These are phyloP conservation scores for Phytophthora pisi DNA, from an alignment of 352 stramenopile genomes.

Conservation along the genomic window DNA sequence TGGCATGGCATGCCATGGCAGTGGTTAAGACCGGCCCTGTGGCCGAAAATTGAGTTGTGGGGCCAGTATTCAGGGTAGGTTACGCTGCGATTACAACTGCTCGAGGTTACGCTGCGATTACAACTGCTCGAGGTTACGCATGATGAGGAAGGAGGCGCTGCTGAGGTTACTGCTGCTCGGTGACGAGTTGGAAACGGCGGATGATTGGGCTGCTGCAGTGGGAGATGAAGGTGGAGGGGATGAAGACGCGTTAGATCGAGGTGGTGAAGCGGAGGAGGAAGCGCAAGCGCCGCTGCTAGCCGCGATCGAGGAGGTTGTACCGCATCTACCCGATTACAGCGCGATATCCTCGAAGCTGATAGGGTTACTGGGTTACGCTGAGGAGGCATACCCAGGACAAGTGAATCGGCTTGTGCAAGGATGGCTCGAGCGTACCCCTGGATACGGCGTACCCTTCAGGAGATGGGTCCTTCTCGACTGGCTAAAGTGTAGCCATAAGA, in stretches of 20 bases:
- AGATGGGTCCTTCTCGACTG: slow-evolving; percentile 44
- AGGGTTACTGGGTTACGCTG: slow-evolving; percentile 40
- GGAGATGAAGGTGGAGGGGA: not conserved
- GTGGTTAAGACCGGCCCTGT: too few relatives aligned
- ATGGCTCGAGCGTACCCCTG: slow-evolving; percentile 36
- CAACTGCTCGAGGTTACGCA: not conserved
- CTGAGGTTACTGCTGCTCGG: slow-evolving; percentile 34
- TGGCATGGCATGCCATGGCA: too few relatives aligned
- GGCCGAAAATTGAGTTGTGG: not conserved
- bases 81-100: not conserved
- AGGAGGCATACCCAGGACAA: slow-evolving; percentile 29
- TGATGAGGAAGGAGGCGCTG: slow-evolving; percentile 18
- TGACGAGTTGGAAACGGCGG: slow-evolving; percentile 31
- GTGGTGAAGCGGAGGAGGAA: slow-evolving; percentile 3
- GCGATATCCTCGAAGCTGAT: slow-evolving; percentile 31
- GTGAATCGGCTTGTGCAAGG: slow-evolving; percentile 30
- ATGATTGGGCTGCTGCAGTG: slow-evolving; percentile 30
- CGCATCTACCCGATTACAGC: slow-evolving; percentile 57
- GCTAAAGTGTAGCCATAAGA: slow-evolving; percentile 32
- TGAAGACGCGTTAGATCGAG: not conserved
- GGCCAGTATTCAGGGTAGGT: not conserved
- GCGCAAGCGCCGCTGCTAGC: slow-evolving; percentile 13
- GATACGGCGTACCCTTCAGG: slow-evolving; percentile 29
- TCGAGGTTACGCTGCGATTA: not conserved
- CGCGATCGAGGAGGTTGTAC: slow-evolving; percentile 44